Evolutionary conservation across 768 basidiomycete species (phyloP).

Genomic region (Saitozyma sp.): DNA sequence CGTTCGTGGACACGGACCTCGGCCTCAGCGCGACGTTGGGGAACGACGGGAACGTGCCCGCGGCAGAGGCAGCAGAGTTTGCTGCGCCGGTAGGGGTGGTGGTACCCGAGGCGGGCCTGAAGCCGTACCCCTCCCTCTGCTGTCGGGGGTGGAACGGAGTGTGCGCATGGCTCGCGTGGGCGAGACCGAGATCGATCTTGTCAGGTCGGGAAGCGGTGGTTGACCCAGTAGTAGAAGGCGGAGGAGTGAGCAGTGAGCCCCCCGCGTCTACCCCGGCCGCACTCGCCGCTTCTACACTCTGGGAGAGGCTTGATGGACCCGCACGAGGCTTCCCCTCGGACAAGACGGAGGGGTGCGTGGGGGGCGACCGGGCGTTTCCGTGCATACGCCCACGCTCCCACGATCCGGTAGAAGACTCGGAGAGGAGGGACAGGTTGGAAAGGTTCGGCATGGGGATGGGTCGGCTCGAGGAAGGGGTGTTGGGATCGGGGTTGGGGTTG

Average conservation of each 20-base stretch:
- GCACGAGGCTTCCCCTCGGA: neutral
- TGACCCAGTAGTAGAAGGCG: neutral
- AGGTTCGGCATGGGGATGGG: constrained; percentile 16
- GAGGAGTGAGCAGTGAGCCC: neutral
- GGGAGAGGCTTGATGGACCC: neutral
- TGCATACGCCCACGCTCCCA: constrained; percentile 47
- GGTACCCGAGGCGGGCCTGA: constrained; percentile 68
- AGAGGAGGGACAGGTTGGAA: constrained; percentile 35
- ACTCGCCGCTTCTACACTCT: neutral
- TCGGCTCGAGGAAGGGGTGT: too few species aligned
- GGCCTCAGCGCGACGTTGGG: too few species aligned
- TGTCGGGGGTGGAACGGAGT: constrained; percentile 23
- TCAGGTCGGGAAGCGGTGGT: constrained; percentile 2
- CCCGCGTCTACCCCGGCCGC: neutral
- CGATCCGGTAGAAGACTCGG: constrained; percentile 46
- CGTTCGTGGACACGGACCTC: neutral
- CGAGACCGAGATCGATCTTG: constrained; percentile 1
- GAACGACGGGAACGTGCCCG: neutral
- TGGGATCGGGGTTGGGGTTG: too few species aligned
- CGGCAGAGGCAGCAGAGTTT: neutral
- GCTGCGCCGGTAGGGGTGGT: constrained; percentile 60
- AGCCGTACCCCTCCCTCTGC: constrained; percentile 74
- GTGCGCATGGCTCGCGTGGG: neutral
- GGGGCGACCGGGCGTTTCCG: constrained; percentile 39
- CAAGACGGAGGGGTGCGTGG: constrained; percentile 9